Evolutionary conservation across 441 rosid genomes (phyloP).

Genomic region (Cnidoscolus chayamansa): DNA sequence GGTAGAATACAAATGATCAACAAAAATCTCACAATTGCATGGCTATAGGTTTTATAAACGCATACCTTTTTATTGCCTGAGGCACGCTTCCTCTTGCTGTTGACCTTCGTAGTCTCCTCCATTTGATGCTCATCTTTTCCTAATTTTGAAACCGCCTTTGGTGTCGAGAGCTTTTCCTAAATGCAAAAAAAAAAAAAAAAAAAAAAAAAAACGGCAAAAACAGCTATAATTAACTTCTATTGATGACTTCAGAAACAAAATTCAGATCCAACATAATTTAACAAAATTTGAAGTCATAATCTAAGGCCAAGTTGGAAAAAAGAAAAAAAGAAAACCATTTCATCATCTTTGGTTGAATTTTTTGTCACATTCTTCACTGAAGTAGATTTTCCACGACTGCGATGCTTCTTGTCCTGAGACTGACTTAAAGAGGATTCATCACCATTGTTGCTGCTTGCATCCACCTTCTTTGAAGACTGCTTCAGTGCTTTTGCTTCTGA

Average conservation of each 20-base stretch:
- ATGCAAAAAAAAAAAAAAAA: not conserved
- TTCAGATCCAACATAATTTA: constrained; percentile 9
- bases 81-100: constrained; percentile 58
- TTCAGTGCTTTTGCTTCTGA: constrained; percentile 52
- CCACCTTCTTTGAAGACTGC: constrained; percentile 53
- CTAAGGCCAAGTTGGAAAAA: not conserved
- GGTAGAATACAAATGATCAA: not conserved
- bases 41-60: constrained; percentile 5
- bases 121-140: constrained; percentile 42
- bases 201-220: constrained; percentile 12
- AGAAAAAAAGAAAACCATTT: constrained; percentile 35
- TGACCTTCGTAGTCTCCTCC: constrained; percentile 60
- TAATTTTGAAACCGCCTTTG: constrained; percentile 47
- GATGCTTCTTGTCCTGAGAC: constrained; percentile 53
- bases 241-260: constrained; percentile 13
- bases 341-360: constrained; percentile 49
- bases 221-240: constrained; percentile 8
- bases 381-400: constrained; percentile 45
- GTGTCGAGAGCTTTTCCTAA: constrained; percentile 58
- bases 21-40: not conserved
- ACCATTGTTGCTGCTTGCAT: constrained; percentile 34
- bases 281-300: constrained; percentile 14
- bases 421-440: constrained; percentile 49
- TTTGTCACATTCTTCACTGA: constrained; percentile 43
- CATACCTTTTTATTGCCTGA: constrained; percentile 55